Percentiles rank a stretch among this genome's conserved stretches.
These are phyloP conservation scores for Asterophora parasitica DNA, from an alignment of 768 basidiomycete species.

Conservation along the genomic window DNA sequence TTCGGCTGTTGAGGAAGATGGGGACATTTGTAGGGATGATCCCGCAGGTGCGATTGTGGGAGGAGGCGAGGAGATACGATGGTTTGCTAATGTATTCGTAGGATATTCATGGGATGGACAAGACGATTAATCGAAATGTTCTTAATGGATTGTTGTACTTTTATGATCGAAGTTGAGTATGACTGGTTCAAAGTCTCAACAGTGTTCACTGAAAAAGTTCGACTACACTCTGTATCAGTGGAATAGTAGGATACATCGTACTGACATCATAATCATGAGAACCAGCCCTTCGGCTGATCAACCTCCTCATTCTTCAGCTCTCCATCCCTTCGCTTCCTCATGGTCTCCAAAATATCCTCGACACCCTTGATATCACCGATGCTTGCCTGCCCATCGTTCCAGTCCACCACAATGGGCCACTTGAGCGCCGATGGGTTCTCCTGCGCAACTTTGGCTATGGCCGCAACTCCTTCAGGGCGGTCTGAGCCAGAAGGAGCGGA, in stretches of 20 bases:
- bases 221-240: too few relatives aligned
- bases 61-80: conserved; percentile 55
- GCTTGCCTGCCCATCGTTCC: conserved; percentile 59
- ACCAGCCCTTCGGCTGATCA: conserved; percentile 52
- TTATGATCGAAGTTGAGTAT: too few relatives aligned
- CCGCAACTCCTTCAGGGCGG: conserved; percentile 33
- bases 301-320: conserved; percentile 44
- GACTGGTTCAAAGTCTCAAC: too few relatives aligned
- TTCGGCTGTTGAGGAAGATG: conserved; percentile 63
- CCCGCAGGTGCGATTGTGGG: conserved; percentile 32
- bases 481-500: conserved; percentile 37
- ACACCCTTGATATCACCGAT: conserved; percentile 70
- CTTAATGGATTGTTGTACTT: too few relatives aligned
- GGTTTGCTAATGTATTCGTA: conserved; percentile 65
- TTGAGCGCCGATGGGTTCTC: conserved; percentile 59
- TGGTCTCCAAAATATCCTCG: conserved; percentile 55
- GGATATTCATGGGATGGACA: conserved; percentile 78
- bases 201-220: too few relatives aligned
- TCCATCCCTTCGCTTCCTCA: conserved; percentile 65
- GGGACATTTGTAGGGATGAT: conserved; percentile 76
- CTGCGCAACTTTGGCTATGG: conserved; percentile 44
- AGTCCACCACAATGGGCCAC: conserved; percentile 81
- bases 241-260: too few relatives aligned
- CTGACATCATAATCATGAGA: conserved; percentile 26
- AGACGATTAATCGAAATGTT: conserved; percentile 15